Conservation (phyloP, 176 grass and related monocot genomes). For the Tillandsia leiboldiana region DNA sequence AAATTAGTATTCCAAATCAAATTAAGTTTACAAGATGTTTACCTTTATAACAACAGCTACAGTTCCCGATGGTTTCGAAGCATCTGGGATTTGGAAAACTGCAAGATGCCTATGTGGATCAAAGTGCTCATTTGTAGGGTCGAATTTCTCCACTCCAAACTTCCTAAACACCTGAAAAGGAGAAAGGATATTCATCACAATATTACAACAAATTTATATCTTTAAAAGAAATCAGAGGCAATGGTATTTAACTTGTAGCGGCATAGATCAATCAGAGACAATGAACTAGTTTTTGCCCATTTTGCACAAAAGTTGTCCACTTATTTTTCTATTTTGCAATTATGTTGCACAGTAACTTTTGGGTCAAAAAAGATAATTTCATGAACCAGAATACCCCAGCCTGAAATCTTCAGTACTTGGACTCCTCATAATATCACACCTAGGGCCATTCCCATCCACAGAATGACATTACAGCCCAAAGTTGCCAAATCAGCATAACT, state of each 20-base stretch:
- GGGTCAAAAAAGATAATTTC: too few species aligned
- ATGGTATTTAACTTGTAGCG: neutral
- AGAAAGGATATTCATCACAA: neutral
- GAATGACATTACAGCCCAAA: neutral
- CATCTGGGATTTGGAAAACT: constrained; percentile 50
- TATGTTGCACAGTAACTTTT: too few species aligned
- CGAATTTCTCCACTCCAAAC: constrained; percentile 58
- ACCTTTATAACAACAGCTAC: constrained; percentile 59
- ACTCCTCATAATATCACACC: neutral
- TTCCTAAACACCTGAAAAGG: constrained; percentile 48
- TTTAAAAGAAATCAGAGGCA: neutral
- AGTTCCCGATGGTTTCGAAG: constrained; percentile 38
- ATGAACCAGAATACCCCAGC: too few species aligned
- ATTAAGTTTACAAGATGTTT: neutral
- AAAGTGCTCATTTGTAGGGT: constrained; percentile 50
- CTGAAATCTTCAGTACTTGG: neutral
- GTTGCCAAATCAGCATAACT: too few species aligned
- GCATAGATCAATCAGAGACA: neutral
- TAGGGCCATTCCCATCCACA: neutral
- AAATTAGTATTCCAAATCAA: neutral
- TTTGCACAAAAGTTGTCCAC: too few species aligned
- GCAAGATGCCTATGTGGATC: constrained; percentile 51
- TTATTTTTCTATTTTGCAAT: too few species aligned
- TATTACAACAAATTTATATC: neutral
- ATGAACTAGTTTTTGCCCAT: neutral